phyloP scores from a whole-genome alignment of 2,329 filamentous ascomycete genomes.

The Sporothrix luriei region DNA sequence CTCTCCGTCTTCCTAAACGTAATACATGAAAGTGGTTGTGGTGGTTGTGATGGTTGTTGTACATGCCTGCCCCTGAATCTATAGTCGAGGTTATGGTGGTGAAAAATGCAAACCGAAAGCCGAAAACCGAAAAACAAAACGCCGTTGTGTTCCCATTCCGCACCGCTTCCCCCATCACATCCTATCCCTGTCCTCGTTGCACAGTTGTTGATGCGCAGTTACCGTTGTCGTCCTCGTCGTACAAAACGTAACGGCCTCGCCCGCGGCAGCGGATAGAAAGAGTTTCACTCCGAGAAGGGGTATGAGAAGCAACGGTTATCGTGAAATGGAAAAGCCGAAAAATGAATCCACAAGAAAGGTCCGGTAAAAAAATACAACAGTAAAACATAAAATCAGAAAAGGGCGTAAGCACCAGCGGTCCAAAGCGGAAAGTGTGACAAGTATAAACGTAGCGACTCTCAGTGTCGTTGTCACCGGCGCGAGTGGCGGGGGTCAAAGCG shows the following conservation, averaged over 20 bases:
- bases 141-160: neutral
- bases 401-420: neutral
- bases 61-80: conserved; percentile 12
- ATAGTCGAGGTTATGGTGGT: neutral
- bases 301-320: neutral
- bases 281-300: neutral
- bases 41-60: neutral
- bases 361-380: conserved; percentile 5
- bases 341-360: neutral
- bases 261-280: neutral
- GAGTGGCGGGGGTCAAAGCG: neutral
- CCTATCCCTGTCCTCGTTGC: neutral
- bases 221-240: conserved; percentile 15
- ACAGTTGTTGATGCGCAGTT: neutral
- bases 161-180: neutral
- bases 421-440: neutral
- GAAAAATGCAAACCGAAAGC: neutral
- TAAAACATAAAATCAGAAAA: neutral
- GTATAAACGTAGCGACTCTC: neutral
- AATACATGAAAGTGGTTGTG: conserved; percentile 1
- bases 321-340: neutral
- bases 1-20: neutral
- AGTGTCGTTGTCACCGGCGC: neutral
- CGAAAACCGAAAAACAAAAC: neutral
- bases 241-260: neutral